A percentile compares a stretch with the other conserved stretches of the same genome.
phyloP scores from a whole-genome alignment of 1,139 yeast species.

The Eremothecium cymbalariae region DNA sequence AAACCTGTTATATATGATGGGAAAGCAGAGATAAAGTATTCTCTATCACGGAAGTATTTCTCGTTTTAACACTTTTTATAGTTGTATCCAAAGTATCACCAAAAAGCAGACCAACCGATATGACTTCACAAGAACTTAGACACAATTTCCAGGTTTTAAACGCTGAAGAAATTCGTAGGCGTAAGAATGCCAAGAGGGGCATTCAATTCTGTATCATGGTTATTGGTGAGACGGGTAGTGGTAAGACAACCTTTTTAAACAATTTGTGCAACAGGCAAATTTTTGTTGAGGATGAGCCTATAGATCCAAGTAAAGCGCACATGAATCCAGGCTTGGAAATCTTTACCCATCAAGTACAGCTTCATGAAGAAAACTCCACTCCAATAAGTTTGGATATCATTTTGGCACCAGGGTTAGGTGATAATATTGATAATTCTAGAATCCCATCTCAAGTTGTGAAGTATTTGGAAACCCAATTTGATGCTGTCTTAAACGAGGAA shows the following conservation, averaged over 20 bases:
- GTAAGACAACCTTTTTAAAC: conserved; percentile 56
- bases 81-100: conserved; percentile 1
- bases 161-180: conserved; percentile 43
- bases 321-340: conserved; percentile 25
- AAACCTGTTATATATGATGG: too few species aligned
- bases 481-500: conserved; percentile 50
- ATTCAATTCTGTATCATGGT: conserved; percentile 50
- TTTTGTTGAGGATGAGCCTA: conserved; percentile 26
- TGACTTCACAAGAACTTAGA: conserved; percentile 4
- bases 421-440: conserved; percentile 31
- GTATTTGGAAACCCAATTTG: conserved; percentile 50
- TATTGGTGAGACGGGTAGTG: conserved; percentile 55
- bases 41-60: too few species aligned
- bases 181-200: conserved; percentile 51
- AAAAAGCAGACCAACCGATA: conserved; percentile 1
- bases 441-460: conserved; percentile 38
- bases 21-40: too few species aligned
- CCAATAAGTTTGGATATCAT: conserved; percentile 38
- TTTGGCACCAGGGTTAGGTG: conserved; percentile 42
- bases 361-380: conserved; percentile 36
- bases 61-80: too few species aligned
- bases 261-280: conserved; percentile 41
- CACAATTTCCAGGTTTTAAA: conserved; percentile 10
- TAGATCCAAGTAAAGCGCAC: conserved; percentile 22
- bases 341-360: conserved; percentile 23